Conservation (phyloP, 176 grass and related monocot species). For the Carex pumila region DNA sequence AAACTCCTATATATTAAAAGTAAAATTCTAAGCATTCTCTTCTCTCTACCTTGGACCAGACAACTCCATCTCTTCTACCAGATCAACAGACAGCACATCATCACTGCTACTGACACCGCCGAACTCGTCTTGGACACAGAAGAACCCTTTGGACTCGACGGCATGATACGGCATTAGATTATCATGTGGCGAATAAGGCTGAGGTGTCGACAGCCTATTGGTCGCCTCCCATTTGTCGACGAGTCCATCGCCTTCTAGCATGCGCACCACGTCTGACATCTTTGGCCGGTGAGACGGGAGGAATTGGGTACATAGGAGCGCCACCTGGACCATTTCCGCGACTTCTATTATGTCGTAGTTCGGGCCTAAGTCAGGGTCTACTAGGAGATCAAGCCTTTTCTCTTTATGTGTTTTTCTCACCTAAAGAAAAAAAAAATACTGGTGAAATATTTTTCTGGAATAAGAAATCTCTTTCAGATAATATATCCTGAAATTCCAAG, state of each 20-base stretch:
- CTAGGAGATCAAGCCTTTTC: slow-evolving; percentile 62
- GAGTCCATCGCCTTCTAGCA: slow-evolving; percentile 83
- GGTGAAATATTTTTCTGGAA: not conserved
- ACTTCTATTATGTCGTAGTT: slow-evolving; percentile 68
- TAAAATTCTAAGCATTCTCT: not conserved
- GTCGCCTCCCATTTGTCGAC: slow-evolving; percentile 75
- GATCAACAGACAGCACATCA: slow-evolving; percentile 29
- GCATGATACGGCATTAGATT: slow-evolving; percentile 32
- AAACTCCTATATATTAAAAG: slow-evolving; percentile 2
- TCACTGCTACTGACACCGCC: slow-evolving; percentile 19
- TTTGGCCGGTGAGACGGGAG: slow-evolving; percentile 67
- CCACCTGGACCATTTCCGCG: slow-evolving; percentile 84
- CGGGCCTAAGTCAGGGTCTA: slow-evolving; percentile 46
- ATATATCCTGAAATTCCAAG: not conserved
- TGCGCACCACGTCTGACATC: slow-evolving; percentile 78
- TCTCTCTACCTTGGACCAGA: slow-evolving; percentile 60
- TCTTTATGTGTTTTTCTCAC: slow-evolving; percentile 87
- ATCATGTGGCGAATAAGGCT: not conserved
- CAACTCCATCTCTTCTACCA: slow-evolving; percentile 77
- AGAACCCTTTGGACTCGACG: slow-evolving; percentile 34
- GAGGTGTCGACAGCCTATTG: slow-evolving; percentile 23
- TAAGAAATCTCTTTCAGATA: not conserved
- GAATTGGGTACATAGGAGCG: slow-evolving; percentile 72
- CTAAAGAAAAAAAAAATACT: slow-evolving; percentile 16
- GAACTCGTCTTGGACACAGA: slow-evolving; percentile 37